Evolutionary conservation across 2,329 filamentous ascomycete species (phyloP).

Genomic region (Penicillium glabrum): DNA sequence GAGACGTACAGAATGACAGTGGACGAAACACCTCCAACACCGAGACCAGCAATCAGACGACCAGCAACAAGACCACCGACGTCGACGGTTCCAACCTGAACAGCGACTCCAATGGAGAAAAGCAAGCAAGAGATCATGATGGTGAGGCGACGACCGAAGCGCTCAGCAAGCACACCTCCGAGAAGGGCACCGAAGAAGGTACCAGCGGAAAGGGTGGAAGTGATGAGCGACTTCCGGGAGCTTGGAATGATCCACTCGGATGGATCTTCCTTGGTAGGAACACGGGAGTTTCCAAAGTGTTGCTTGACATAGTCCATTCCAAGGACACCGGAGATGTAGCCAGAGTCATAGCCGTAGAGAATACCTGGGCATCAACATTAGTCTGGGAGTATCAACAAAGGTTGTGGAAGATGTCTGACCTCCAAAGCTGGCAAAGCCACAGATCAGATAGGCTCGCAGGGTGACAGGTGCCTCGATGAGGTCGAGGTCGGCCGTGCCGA

Average conservation of each 20-base stretch:
- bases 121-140: slow-evolving; percentile 68
- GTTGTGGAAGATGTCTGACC: slow-evolving; percentile 27
- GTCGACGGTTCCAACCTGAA: slow-evolving; percentile 60
- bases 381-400: no score
- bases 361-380: slow-evolving; percentile 7
- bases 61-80: slow-evolving; percentile 67
- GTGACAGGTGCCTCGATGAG: slow-evolving; percentile 69
- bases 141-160: slow-evolving; percentile 63
- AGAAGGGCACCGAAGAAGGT: slow-evolving; percentile 78
- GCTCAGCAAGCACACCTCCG: slow-evolving; percentile 73
- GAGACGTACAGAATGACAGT: slow-evolving; percentile 85
- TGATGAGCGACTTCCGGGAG: slow-evolving; percentile 61
- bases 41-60: slow-evolving; percentile 71
- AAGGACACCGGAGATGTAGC: slow-evolving; percentile 56
- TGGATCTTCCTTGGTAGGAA: slow-evolving; percentile 30
- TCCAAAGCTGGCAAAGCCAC: slow-evolving; percentile 69
- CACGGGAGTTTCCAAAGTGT: slow-evolving; percentile 32
- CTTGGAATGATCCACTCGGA: slow-evolving; percentile 46
- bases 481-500: slow-evolving; percentile 51
- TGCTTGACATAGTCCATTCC: slow-evolving; percentile 51
- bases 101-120: slow-evolving; percentile 66
- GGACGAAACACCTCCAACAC: slow-evolving; percentile 77
- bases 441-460: slow-evolving; percentile 67
- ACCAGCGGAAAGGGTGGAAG: slow-evolving; percentile 72
- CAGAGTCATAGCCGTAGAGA: slow-evolving; percentile 50